Conservation (phyloP, 495 filamentous ascomycete species). For the Patellaria atrata region DNA sequence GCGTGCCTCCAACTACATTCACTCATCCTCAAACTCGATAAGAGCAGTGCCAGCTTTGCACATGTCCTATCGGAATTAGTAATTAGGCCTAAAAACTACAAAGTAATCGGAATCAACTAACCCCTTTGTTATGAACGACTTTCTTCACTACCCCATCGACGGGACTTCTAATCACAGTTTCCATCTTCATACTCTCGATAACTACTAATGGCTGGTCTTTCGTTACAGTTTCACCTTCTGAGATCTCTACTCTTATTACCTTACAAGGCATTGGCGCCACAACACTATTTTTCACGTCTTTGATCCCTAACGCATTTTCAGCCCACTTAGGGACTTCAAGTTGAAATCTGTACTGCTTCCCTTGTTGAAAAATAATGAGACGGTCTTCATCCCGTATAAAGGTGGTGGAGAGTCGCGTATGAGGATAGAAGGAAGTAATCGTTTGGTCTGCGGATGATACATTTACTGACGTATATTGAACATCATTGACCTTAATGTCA, state of each 20-base stretch:
- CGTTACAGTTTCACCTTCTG: constrained; percentile 63
- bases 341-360: constrained; percentile 57
- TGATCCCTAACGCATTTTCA: constrained; percentile 71
- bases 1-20: too few species aligned
- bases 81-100: constrained; percentile 2
- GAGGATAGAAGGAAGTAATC: constrained; percentile 36
- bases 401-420: constrained; percentile 66
- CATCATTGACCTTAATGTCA: constrained; percentile 46
- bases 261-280: constrained; percentile 92
- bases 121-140: constrained; percentile 74
- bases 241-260: constrained; percentile 68
- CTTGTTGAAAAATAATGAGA: constrained; percentile 70
- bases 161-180: constrained; percentile 88
- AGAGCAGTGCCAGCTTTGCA: constrained; percentile 42
- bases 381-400: constrained; percentile 56
- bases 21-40: constrained; percentile 40
- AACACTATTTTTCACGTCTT: constrained; percentile 69
- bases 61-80: constrained; percentile 32
- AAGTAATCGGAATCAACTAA: constrained; percentile 36
- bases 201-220: constrained; percentile 85
- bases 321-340: constrained; percentile 62
- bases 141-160: constrained; percentile 65
- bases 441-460: constrained; percentile 30
- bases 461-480: constrained; percentile 29
- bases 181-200: constrained; percentile 99